Percentiles rank a stretch among this genome's conserved stretches.
Conservation (phyloP, 1,284 basidiomycete species). For the Melampsora allii-populina region DNA sequence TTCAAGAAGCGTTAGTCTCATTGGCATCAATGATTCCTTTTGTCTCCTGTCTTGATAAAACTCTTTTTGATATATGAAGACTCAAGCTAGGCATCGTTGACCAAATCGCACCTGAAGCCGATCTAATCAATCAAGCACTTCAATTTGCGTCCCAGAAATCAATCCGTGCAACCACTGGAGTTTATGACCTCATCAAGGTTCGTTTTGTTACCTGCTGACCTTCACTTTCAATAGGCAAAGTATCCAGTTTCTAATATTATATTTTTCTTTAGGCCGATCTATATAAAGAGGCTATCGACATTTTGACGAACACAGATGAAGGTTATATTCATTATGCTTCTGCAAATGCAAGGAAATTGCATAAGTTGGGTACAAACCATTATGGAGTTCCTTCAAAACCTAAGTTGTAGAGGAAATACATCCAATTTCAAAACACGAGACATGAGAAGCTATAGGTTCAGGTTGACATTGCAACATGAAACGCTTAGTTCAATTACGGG, state of each 20-base stretch:
- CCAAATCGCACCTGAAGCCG: conserved; percentile 15
- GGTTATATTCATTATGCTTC: background rate
- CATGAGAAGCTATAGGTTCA: too few species aligned
- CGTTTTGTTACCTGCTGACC: background rate
- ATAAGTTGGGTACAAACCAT: background rate
- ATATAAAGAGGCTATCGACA: background rate
- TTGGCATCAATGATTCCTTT: background rate
- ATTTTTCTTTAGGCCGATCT: conserved; percentile 3
- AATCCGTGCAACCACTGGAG: conserved; percentile 17
- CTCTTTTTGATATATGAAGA: background rate
- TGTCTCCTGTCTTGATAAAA: background rate
- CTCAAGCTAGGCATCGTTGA: conserved; percentile 22
- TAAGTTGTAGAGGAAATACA: background rate
- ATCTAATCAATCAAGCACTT: conserved; percentile 20
- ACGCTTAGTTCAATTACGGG: too few species aligned
- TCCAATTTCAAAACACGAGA: too few species aligned
- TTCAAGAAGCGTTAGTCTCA: conserved; percentile 21
- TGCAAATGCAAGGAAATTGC: background rate
- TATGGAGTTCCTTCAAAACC: background rate
- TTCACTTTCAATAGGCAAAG: background rate
- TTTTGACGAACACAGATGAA: background rate
- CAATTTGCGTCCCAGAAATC: conserved; percentile 27
- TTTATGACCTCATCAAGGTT: conserved; percentile 41
- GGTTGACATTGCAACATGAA: too few species aligned
- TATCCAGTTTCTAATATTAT: background rate